Base-by-base conservation (phyloP, 345 rosid species). In the Diplotaxis tenuifolia region DNA sequence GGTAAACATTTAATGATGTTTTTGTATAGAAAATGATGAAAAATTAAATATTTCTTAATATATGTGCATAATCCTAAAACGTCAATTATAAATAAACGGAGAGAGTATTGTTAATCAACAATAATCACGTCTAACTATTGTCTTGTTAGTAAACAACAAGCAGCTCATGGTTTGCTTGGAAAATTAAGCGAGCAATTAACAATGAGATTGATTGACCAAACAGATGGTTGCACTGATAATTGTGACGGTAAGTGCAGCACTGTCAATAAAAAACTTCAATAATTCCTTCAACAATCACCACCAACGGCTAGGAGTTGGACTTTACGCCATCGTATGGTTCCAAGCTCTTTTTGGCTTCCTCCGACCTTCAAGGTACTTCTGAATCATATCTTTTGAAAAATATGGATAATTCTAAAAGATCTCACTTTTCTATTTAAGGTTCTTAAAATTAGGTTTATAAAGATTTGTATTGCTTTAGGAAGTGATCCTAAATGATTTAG, bases 201-300 rank as follows among this genome's bases (percentile, higher is more conserved):
- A 62, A 28, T 62, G 28, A 54, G 49, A 29, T 45, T 56, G 22
- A 20, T 56, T 36, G 49, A 5, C 16, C 1, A 58, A 70, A 36
- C 93, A 93, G 98, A 72, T 80, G 56, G 70, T 82, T 59, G 79
- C 89, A 12, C 84, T 83, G 66, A 66, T 89, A 73, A 74, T 93
- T 36, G 79, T 80, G 36, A 85, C 96, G 34, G 83, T 84, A 50
- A 96, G 84, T 60, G 96, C 93, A 54, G 61, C 83, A 28, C 75
- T 93, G 86, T 93, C 98, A 4, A 55, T 93, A 47, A 88, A 78
- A 74, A 87, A 90, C 82, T 90, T 93, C 78, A 82, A 73, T 75
- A 93, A 93, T 75, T 82, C 88, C 20, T 93, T 93, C 83, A 74
- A 77, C 66, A 93, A 93, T 77, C 73, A 76, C 66, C 98, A 93